Percentiles rank a stretch among this genome's conserved stretches.
Evolutionary conservation across 208 protist genomes (phyloP).

Genomic region (Leptomonas seymouri): DNA sequence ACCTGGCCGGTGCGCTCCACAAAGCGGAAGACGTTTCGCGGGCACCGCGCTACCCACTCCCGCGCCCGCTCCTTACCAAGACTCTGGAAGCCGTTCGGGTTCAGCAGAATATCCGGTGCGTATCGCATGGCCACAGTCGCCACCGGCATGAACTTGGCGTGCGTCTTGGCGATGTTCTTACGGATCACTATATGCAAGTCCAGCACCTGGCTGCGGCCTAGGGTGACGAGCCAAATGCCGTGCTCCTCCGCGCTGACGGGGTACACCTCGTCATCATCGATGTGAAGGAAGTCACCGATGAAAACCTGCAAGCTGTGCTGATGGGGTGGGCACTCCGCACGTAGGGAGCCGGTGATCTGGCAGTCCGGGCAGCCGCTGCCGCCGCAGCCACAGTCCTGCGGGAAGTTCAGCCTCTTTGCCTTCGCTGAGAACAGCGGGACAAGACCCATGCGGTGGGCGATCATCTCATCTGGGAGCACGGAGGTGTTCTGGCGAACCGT

Average conservation of each 20-base stretch:
- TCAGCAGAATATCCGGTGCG: conserved; percentile 92
- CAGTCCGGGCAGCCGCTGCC: conserved; percentile 83
- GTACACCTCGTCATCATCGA: conserved; percentile 79
- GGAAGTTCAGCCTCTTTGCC: conserved; percentile 80
- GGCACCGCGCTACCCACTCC: conserved; percentile 91
- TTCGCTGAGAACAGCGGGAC: conserved; percentile 95
- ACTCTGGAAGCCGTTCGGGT: conserved; percentile 80
- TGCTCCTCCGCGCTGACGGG: conserved; percentile 82
- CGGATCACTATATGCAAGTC: conserved; percentile 81
- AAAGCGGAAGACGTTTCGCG: conserved; percentile 86
- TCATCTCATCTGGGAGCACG: conserved; percentile 99
- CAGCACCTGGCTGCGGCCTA: conserved; percentile 86
- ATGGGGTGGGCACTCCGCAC: conserved; percentile 75
- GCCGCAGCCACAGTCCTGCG: conserved; percentile 84
- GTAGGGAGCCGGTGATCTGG: conserved; percentile 85
- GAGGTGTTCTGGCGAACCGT: conserved; percentile 95
- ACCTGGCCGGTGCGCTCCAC: conserved; percentile 69
- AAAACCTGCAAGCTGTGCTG: conserved; percentile 85
- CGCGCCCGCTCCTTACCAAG: conserved; percentile 69
- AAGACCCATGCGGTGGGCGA: conserved; percentile 98
- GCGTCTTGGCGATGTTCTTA: conserved; percentile 98
- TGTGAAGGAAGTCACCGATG: conserved; percentile 75
- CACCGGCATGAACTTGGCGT: conserved; percentile 98
- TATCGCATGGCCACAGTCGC: conserved; percentile 94
- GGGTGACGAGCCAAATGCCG: conserved; percentile 88